A percentile compares a stretch with the other conserved stretches of the same genome.
phyloP scores from a whole-genome alignment of 768 basidiomycete genomes.

The Antrodiella citrinella region DNA sequence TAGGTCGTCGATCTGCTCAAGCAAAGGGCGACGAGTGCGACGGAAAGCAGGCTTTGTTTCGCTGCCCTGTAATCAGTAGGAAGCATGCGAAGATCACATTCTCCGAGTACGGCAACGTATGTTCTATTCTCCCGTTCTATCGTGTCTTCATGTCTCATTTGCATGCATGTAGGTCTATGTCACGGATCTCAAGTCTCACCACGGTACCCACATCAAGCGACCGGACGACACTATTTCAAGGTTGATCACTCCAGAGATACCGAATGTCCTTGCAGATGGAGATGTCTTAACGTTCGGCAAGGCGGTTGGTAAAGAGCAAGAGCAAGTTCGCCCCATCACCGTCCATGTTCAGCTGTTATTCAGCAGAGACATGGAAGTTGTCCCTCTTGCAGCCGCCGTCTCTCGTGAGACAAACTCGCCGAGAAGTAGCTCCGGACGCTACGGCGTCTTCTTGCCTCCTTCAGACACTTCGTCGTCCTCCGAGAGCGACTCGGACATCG shows the following conservation, averaged over 20 bases:
- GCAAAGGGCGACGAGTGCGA: conserved; percentile 33
- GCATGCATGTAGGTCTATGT: conserved; percentile 54
- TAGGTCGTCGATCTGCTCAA: conserved; percentile 59
- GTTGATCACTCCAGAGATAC: conserved; percentile 45
- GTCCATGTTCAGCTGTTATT: conserved; percentile 52
- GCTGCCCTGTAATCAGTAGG: conserved; percentile 74
- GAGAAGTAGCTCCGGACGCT: conserved; percentile 42
- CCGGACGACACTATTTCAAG: conserved; percentile 40
- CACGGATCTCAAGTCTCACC: conserved; percentile 65
- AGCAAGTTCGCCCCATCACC: conserved; percentile 54
- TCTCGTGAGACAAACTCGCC: conserved; percentile 4
- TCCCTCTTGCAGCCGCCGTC: conserved; percentile 1
- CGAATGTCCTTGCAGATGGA: conserved; percentile 53
- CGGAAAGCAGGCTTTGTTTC: conserved; percentile 46
- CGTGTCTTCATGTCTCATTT: conserved; percentile 13
- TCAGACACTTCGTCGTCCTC: conserved; percentile 36
- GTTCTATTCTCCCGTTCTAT: conserved; percentile 16
- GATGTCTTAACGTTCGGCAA: conserved; percentile 76
- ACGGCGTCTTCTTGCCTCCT: conserved; percentile 39
- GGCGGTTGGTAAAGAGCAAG: conserved; percentile 54
- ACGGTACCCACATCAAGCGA: conserved; percentile 64
- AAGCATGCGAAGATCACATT: conserved; percentile 73
- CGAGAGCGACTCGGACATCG: conserved; percentile 28
- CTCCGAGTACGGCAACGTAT: conserved; percentile 62
- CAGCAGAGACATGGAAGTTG: not conserved